phyloP scores from a whole-genome alignment of 805 yeast genomes.

The Danielozyma ontarioensis region DNA sequence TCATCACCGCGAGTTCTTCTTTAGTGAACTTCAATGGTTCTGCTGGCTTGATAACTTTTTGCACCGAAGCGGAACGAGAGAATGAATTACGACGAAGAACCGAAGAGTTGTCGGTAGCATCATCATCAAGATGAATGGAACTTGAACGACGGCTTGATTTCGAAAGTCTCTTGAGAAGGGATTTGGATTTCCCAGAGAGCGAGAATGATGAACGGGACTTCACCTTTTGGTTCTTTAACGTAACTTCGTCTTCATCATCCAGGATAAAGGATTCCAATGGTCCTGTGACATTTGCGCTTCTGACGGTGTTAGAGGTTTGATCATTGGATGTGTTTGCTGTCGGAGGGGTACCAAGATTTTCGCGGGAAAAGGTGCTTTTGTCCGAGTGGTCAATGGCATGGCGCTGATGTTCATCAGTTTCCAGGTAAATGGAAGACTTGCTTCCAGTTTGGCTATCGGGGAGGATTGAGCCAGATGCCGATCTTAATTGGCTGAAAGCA shows the following conservation, averaged over 20 bases:
- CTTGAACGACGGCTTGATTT: constrained; percentile 18
- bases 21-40: constrained; percentile 38
- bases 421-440: constrained; percentile 2
- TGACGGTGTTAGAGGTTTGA: no score
- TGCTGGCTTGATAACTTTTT: background rate
- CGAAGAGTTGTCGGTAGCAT: background rate
- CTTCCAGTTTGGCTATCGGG: background rate
- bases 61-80: background rate
- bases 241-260: background rate
- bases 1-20: constrained; percentile 59
- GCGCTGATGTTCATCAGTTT: background rate
- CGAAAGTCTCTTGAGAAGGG: constrained; percentile 30
- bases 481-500: constrained; percentile 30
- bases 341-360: background rate
- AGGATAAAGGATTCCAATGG: no score
- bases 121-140: constrained; percentile 5
- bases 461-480: constrained; percentile 4
- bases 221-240: constrained; percentile 6
- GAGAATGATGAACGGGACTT: constrained; percentile 20
- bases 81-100: background rate
- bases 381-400: constrained; percentile 1
- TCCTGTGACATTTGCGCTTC: constrained; percentile 1
- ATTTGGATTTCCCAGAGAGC: constrained; percentile 22
- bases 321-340: background rate
- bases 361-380: constrained; percentile 3